Evolutionary conservation across 169 alveolate species (phyloP), one percentile per base, ranked within the genome.

Genomic region (Babesia ovata): DNA sequence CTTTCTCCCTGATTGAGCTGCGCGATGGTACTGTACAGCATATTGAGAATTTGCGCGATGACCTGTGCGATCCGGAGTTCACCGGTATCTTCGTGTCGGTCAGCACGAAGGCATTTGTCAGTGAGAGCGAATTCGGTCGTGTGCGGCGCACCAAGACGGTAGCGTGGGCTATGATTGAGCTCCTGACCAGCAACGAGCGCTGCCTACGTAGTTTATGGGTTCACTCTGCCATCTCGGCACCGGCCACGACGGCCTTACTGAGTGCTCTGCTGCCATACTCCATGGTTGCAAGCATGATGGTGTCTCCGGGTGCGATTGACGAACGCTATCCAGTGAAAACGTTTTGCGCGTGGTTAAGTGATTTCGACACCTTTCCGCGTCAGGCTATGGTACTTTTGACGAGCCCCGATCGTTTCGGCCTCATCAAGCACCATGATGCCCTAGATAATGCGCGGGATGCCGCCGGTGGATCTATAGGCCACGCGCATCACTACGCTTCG

Each of bases 151-250:
- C 79, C 65, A 83, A 83, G 63, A 45, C 82, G 28, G 62, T 86
- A 10, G 92, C 88, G 0, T 86, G 92, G 92, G 84, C 87, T 10
- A 22, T 86, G 71, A 60, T 86, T n/a, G 92, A 86, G 60, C 52
- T 86, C 12, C 73, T 86, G 28, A 63, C 81, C 17, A 86, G 77
- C 70, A 86, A 86, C 65, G 92, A 85, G 44, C 76, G 92, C 24
- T 75, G 91, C 45, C 72, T 86, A 33, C 85, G 78, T 54, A 86
- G 92, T 16, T 39, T 85, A 39, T 86, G 92, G 92, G 87, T 86
- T 0, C 85, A 86, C 53, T 92, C 92, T 16, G 11, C 74, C 45
- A 29, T 86, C 21, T 62, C 84, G 9, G 91, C 92, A 7, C 45
- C 78, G n/a, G 71, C 82, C 42, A 70, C 92, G n/a, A 65, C 92